These are phyloP conservation scores for Pseudogymnoascus sp. DNA, from an alignment of 2,329 filamentous ascomycete genomes.

Conservation along the genomic window DNA sequence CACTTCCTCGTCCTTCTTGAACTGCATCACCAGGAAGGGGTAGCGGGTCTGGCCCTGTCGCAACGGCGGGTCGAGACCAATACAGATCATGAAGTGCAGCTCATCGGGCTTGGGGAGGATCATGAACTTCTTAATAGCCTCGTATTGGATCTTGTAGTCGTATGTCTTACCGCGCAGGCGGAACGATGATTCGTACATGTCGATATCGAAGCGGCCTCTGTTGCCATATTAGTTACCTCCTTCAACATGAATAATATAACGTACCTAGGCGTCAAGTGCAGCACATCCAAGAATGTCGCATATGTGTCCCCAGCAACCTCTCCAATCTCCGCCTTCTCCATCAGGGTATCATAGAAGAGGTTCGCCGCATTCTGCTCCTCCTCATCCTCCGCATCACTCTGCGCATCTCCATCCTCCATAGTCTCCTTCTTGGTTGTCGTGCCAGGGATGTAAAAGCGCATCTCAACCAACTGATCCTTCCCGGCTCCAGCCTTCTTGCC, in stretches of 20 bases:
- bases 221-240: slow-evolving; percentile 21
- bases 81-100: slow-evolving; percentile 85
- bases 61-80: slow-evolving; percentile 88
- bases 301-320: slow-evolving; percentile 98
- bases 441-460: slow-evolving; percentile 97
- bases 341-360: slow-evolving; percentile 95
- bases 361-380: slow-evolving; percentile 93
- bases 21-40: slow-evolving; percentile 97
- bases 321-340: slow-evolving; percentile 98
- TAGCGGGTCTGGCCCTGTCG: slow-evolving; percentile 97
- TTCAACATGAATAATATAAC: slow-evolving; percentile 18
- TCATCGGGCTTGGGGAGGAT: slow-evolving; percentile 98
- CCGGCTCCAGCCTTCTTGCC: slow-evolving; percentile 87
- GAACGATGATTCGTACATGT: slow-evolving; percentile 98
- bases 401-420: slow-evolving; percentile 56
- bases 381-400: slow-evolving; percentile 47
- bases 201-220: slow-evolving; percentile 98
- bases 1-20: slow-evolving; percentile 96
- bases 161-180: slow-evolving; percentile 96
- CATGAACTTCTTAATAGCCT: slow-evolving; percentile 98
- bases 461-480: slow-evolving; percentile 89
- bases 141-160: slow-evolving; percentile 99
- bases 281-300: slow-evolving; percentile 90
- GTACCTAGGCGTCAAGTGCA: slow-evolving; percentile 90
- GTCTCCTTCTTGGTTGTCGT: slow-evolving; percentile 70